phyloP scores from a whole-genome alignment of 2,329 filamentous ascomycete genomes.

The Colletotrichum sp. region DNA sequence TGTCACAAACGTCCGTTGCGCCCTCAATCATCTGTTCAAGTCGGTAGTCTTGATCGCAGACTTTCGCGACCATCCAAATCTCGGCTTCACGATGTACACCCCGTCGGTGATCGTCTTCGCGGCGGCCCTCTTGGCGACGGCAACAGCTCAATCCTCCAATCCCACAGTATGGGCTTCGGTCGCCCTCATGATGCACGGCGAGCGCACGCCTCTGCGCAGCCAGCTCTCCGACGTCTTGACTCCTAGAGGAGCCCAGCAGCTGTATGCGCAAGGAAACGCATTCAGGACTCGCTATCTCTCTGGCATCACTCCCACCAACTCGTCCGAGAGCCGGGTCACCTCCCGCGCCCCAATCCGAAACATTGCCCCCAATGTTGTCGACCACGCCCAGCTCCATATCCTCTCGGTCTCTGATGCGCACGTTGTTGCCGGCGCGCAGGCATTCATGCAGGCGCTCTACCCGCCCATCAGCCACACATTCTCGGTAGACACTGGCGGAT shows the following conservation, averaged over 20 bases:
- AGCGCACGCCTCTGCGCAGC: conserved; percentile 50
- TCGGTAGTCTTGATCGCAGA: not conserved
- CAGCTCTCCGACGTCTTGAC: conserved; percentile 44
- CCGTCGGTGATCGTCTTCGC: conserved; percentile 24
- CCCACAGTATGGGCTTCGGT: conserved; percentile 55
- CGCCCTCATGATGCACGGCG: conserved; percentile 56
- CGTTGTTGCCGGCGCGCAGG: conserved; percentile 71
- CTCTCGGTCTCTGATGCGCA: conserved; percentile 46
- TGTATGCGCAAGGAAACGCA: conserved; percentile 50
- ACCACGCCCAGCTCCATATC: conserved; percentile 52
- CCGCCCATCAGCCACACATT: conserved; percentile 63
- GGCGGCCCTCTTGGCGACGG: conserved; percentile 26
- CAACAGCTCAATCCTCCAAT: conserved; percentile 34
- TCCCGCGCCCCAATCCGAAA: conserved; percentile 44
- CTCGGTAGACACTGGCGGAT: conserved; percentile 39
- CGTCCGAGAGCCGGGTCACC: conserved; percentile 28
- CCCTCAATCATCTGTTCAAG: not conserved
- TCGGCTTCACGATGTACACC: conserved; percentile 21
- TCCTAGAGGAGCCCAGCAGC: conserved; percentile 58
- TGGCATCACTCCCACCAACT: conserved; percentile 26
- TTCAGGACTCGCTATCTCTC: conserved; percentile 56
- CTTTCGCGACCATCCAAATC: not conserved
- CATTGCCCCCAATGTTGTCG: conserved; percentile 47
- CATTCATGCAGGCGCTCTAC: conserved; percentile 86
- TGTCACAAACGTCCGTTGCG: not conserved